Evolutionary conservation across 2,329 filamentous ascomycete genomes (phyloP), one percentile per base, ranked within the genome.

Genomic region (Pseudogymnoascus sp.): DNA sequence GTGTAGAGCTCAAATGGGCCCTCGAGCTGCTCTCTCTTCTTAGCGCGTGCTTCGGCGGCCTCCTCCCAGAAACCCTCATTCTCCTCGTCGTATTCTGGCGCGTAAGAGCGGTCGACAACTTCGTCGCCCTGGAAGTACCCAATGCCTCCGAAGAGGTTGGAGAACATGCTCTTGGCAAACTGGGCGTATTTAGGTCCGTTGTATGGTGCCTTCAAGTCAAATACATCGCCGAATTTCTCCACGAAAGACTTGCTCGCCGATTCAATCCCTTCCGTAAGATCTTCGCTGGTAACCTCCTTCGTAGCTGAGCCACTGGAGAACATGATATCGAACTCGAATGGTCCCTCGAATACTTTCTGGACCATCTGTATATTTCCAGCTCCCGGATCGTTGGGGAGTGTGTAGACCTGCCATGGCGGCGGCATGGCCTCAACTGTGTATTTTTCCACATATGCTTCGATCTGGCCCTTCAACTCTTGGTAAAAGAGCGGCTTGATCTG

Each of bases 31-130:
- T 92, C 87, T 66, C 85, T 77, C 62, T 85, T 87, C 64, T 86
- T 85, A 23, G 80, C 83, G 63, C 91, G 84, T 4, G 93, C 93
- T 70, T 89, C 88, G 1, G 88, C 92, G 16, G 95, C 86, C 68
- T 96, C 93, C 72, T 95, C 88, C 93, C 93, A 97, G 77, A 97
- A 97, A 0, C 90, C 89, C 75, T 97, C 95, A 64, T 91, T 90
- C 67, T 96, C 91, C 77, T 99, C 95, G 9, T 96, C 91, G 68
- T 97, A 97, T 70, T 96, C 93, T 8, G 88, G 79, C n/a, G 91
- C 91, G 71, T 93, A 90, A 0, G 93, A 96, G 38, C 92, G 88
- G 73, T 99, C 95, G 61, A 96, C 90, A 21, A 97, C 78, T 35
- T 91, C 88, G 63, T 95, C 83, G 41, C 95, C 95, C 71, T 96